Base-by-base conservation (phyloP, 371 early-diverging fungal genomes). In the Umbelopsis sp. region DNA sequence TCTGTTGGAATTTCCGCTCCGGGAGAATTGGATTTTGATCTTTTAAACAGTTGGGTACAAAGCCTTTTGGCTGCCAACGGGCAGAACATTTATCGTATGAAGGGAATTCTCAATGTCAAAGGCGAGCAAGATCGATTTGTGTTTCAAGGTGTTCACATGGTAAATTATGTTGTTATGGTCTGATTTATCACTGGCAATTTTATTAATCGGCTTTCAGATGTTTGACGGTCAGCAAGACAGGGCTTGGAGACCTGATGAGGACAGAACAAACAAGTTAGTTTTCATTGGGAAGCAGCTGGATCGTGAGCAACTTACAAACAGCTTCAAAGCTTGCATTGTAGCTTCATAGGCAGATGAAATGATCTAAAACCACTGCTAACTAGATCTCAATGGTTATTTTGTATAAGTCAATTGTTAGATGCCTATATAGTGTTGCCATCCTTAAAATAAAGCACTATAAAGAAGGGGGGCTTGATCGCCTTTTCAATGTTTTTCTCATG, bases 81-180 rank as follows among this genome's bases (percentile, higher is more conserved):
- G 1, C 67, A 69, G 2, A 68, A 79, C 25, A 70, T 79, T 22
- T 77, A 75, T 44, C 72, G 80, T 24, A 73, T 69, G 76, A 79
- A 79, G 46, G 79, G 80, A 4, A 70, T 79, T 25, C 62, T 79
- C 37, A 70, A 72, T 51, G 74, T 79, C 24, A 41, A 71, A 18
- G 78, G 76, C 8, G 76, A 73, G 63, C 64, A 78, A 5, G 71
- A 77, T 48, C 70, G 79, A 12, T 79, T 73, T 48, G 77, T 77
- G n/a, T 79, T 79, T 63, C 78, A 79, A 65, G 80, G 77, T 22
- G 78, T 79, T 1, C 80, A 79, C 44, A 79, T 78, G 73, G 72
- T 71, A 65, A 50, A 44, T 67, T 44, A 6, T 5, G 16, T 9
- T 11, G 44, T 37, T 16, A 65, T 29, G 9, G 14, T 29, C 41